Base-by-base conservation (phyloP, 2,329 filamentous ascomycete species). In the Talaromyces verruculosus region DNA sequence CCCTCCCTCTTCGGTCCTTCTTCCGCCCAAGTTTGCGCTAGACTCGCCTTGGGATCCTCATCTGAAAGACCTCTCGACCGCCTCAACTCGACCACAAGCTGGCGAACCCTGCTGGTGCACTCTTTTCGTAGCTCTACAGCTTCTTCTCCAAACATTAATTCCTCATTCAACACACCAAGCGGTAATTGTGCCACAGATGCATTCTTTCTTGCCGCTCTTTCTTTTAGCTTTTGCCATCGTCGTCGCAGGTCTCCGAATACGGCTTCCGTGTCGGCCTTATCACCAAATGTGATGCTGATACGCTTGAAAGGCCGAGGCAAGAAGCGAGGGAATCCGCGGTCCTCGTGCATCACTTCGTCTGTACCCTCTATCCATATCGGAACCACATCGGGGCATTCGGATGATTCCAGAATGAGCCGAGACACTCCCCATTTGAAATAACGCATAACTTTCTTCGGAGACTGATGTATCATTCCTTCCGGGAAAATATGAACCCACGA, bases 361-460 rank as follows among this genome's bases (percentile, higher is more conserved):
- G 91, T 91, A 33, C 95, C 95, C 73, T 97, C 92, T 60, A 98
- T 89, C 83, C 96, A 99, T 80, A 99, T 94, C 51, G 95, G 93
- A 41, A 99, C 86, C 22, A 99, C 86, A 71, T 96, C 91, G 0
- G 95, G 95, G 68, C 91, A 89, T 2, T 92, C 92, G 59, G 94
- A 91, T 57, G 90, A 87, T 78, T 99, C 95, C 57, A 99, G 87
- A 66, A 99, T 95, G 66, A 98, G 84, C 1, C 95, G 88, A 6
- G 94, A 92, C 1, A 98, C 84, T 0, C 95, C 95, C 95, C 95
- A 99, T 82, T 97, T 97, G 86, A 98, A 98, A 80, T 99, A 99
- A 35, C 95, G 90, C 84, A 98, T 89, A 7, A 89, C 87, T 72
- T 88, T 88, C 49, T 88, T 82, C 1, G 90, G 86, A 70, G 92